Evolutionary conservation across 2,329 filamentous ascomycete species (phyloP).

Genomic region (Ophiostoma pallidulum): DNA sequence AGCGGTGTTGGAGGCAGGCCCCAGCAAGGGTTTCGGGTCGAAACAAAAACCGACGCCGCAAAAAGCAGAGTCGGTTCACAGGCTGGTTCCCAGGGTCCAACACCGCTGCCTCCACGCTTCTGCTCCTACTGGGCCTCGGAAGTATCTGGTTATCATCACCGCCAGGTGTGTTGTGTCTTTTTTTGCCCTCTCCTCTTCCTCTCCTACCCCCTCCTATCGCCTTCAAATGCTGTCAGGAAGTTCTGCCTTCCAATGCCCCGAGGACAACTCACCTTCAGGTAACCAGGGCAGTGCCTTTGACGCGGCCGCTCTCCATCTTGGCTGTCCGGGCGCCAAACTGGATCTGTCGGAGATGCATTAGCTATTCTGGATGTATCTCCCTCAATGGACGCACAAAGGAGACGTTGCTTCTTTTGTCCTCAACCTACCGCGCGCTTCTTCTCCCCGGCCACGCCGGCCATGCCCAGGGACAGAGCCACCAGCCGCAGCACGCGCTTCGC

Average conservation of each 20-base stretch:
- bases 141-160: slow-evolving; percentile 70
- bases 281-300: slow-evolving; percentile 58
- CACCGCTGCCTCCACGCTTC: too few relatives aligned
- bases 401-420: too few relatives aligned
- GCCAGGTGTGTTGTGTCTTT: slow-evolving; percentile 28
- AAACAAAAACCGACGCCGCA: slow-evolving; percentile 43
- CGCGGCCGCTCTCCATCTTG: slow-evolving; percentile 65
- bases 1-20: too few relatives aligned
- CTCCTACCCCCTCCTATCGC: slow-evolving; percentile 19
- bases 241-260: too few relatives aligned
- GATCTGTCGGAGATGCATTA: slow-evolving; percentile 40
- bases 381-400: too few relatives aligned
- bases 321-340: slow-evolving; percentile 77
- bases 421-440: slow-evolving; percentile 76
- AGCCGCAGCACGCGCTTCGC: slow-evolving; percentile 75
- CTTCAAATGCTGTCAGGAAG: too few relatives aligned
- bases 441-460: slow-evolving; percentile 64
- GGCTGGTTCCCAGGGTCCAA: neutral
- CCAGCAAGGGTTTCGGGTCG: slow-evolving; percentile 4
- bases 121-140: slow-evolving; percentile 41
- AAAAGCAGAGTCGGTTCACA: neutral
- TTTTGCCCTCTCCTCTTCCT: neutral
- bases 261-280: too few relatives aligned
- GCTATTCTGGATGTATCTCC: too few relatives aligned
- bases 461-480: slow-evolving; percentile 63